These are phyloP conservation scores for Colletotrichum limetticola DNA, from an alignment of 2,329 filamentous ascomycete species.

Conservation along the genomic window DNA sequence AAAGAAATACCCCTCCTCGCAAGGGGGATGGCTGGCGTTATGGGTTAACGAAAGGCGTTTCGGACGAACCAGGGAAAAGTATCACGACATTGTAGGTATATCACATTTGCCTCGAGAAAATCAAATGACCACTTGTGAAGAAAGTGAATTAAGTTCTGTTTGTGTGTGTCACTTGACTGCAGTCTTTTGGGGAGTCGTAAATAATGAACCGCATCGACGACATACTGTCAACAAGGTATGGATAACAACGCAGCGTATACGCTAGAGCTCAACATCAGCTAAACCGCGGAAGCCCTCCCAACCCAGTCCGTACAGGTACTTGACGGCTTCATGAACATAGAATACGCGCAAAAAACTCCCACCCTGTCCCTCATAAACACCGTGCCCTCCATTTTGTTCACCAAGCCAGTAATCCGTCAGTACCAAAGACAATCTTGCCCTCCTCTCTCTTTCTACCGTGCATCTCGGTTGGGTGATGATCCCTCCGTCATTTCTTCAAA, in stretches of 20 bases:
- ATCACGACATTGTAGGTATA: neutral
- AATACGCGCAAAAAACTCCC: neutral
- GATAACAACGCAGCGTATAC: neutral
- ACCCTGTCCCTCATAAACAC: neutral
- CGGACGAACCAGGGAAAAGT: conserved; percentile 14
- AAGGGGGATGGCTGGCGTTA: conserved; percentile 6
- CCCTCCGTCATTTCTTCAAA: conserved; percentile 72
- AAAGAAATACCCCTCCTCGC: neutral
- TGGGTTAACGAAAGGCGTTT: conserved; percentile 15
- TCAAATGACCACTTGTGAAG: neutral
- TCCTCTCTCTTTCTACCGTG: conserved; percentile 49
- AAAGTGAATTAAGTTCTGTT: neutral
- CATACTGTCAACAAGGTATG: neutral
- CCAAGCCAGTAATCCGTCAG: neutral
- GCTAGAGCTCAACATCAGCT: neutral
- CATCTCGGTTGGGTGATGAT: conserved; percentile 61
- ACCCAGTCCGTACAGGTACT: neutral
- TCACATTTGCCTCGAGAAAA: neutral
- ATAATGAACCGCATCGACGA: neutral
- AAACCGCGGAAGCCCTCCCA: neutral
- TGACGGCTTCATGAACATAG: neutral
- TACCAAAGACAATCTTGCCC: neutral
- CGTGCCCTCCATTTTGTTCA: neutral
- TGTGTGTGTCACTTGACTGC: neutral
- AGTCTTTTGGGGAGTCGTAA: neutral